Percentiles rank a stretch among this genome's conserved stretches.
Evolutionary conservation across 306 rosid species (phyloP).

Genomic region (Clitoria ternatea): DNA sequence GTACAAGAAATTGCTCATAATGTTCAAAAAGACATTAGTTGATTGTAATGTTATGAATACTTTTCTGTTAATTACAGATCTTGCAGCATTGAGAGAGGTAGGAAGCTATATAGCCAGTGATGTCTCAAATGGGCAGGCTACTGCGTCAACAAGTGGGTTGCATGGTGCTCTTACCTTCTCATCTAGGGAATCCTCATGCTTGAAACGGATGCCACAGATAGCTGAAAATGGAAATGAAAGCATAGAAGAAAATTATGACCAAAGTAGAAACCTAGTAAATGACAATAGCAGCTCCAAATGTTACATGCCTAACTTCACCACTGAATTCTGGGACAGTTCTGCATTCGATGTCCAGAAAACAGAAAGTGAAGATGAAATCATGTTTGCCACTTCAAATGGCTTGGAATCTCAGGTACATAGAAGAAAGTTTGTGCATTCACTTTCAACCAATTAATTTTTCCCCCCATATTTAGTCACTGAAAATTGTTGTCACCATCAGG

Average conservation of each 20-base stretch:
- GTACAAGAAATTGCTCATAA: neutral
- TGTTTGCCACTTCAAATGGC: slow-evolving; percentile 48
- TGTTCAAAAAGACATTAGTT: neutral
- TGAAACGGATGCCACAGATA: slow-evolving; percentile 50
- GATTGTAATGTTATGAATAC: neutral
- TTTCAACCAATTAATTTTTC: neutral
- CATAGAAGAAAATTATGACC: slow-evolving; percentile 29
- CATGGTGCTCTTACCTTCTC: slow-evolving; percentile 38
- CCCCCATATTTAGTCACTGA: neutral
- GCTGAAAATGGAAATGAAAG: slow-evolving; percentile 49
- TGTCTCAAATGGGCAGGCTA: slow-evolving; percentile 44
- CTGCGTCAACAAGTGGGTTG: slow-evolving; percentile 32
- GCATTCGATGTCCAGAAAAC: slow-evolving; percentile 40
- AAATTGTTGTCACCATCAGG: slow-evolving; percentile 26
- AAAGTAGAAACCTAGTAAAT: slow-evolving; percentile 30
- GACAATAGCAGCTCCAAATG: slow-evolving; percentile 25
- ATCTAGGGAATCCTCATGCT: slow-evolving; percentile 38
- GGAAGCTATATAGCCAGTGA: slow-evolving; percentile 34
- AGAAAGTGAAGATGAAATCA: slow-evolving; percentile 50
- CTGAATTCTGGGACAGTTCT: slow-evolving; percentile 58
- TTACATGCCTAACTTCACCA: slow-evolving; percentile 36
- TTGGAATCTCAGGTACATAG: slow-evolving; percentile 56
- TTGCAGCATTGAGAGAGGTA: slow-evolving; percentile 39
- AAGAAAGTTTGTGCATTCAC: neutral
- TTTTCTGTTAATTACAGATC: slow-evolving; percentile 34